Evolutionary conservation across 768 basidiomycete species (phyloP), one percentile per base, ranked within the genome.

Genomic region (Tephrocybe sp.): DNA sequence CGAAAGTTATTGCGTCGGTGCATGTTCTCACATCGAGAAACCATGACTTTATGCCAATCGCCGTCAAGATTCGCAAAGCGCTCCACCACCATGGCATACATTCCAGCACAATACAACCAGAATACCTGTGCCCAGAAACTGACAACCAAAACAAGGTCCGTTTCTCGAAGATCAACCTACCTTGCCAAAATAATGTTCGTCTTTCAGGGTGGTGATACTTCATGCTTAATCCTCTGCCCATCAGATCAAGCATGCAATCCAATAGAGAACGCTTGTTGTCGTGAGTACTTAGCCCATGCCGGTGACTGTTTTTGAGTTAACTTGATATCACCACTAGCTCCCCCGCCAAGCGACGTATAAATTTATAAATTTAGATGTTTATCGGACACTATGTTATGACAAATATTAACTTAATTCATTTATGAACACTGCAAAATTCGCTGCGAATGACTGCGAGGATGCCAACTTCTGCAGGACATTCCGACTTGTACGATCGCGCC

Each of bases 71-170:
- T 56, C 79, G 94, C 50, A 81, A 84, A 66, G 82, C 79, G 1
- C 77, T 98, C 49, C 97, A 98, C 65, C 74, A 87, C 40, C 89
- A 90, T 60, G 95, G 95, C 22, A 93, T 99, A 51, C 97, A 98
- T 70, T 92, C 89, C 5, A 86, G 88, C 57, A 97, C 94, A 2
- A 95, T 97, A 53, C 94, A 97, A 61, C 94, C 94, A 5, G 94
- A 97, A 62, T 92, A 91, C 56, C 73, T 69, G 42, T 62, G 62
- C 57, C 60, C 68, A 39, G 68, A 62, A 40, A 68, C 61, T 42
- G 79, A 81, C 34, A 79, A 78, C 20, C 71, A 69, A 49, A 52
- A 77, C 10, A 78, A 76, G 70, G 83, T 85, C 39, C 34, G 51
- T 41, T 31, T 32, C 39, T 40, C 32, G 10, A 22, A 12, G 5